These are phyloP conservation scores for Vanrija sp. DNA, from an alignment of 1,284 basidiomycete genomes.

Conservation along the genomic window DNA sequence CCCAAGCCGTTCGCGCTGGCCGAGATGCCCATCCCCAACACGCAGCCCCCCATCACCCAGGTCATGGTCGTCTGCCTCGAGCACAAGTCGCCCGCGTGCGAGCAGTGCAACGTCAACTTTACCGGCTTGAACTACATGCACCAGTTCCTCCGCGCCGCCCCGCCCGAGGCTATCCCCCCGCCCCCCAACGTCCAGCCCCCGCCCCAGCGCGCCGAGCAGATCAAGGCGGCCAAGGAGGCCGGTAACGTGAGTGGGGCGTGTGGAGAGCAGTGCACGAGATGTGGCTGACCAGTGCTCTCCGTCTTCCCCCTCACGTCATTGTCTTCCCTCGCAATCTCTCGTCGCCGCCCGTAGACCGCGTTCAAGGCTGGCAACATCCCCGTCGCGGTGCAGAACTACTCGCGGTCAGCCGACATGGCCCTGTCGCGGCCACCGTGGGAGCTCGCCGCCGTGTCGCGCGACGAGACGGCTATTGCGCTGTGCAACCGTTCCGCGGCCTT, in stretches of 20 bases:
- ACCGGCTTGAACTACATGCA: slow-evolving; percentile 64
- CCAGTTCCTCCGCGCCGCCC: slow-evolving; percentile 64
- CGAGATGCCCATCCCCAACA: slow-evolving; percentile 22
- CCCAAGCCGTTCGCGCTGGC: slow-evolving; percentile 31
- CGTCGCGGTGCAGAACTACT: slow-evolving; percentile 79
- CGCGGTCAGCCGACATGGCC: slow-evolving; percentile 75
- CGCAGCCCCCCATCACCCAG: slow-evolving; percentile 29
- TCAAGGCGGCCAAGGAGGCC: slow-evolving; percentile 77
- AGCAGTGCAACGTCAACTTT: slow-evolving; percentile 67
- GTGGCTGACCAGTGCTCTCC: not conserved
- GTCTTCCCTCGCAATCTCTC: slow-evolving; percentile 4
- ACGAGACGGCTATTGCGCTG: slow-evolving; percentile 81
- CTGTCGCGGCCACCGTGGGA: slow-evolving; percentile 88
- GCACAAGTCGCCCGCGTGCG: slow-evolving; percentile 68
- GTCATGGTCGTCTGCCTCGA: slow-evolving; percentile 54
- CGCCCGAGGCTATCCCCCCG: slow-evolving; percentile 68
- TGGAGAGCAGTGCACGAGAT: no score
- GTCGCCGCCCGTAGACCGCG: slow-evolving; percentile 54
- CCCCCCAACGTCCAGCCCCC: slow-evolving; percentile 62
- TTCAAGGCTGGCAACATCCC: slow-evolving; percentile 71
- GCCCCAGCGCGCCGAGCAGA: slow-evolving; percentile 66
- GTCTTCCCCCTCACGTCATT: slow-evolving; percentile 1
- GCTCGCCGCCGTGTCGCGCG: slow-evolving; percentile 69
- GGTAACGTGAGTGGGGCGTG: slow-evolving; percentile 68
- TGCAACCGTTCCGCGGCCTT: slow-evolving; percentile 89